Evolutionary conservation across 108 stramenopile genomes (phyloP).

Genomic region (Fragilaria crotonensis): DNA sequence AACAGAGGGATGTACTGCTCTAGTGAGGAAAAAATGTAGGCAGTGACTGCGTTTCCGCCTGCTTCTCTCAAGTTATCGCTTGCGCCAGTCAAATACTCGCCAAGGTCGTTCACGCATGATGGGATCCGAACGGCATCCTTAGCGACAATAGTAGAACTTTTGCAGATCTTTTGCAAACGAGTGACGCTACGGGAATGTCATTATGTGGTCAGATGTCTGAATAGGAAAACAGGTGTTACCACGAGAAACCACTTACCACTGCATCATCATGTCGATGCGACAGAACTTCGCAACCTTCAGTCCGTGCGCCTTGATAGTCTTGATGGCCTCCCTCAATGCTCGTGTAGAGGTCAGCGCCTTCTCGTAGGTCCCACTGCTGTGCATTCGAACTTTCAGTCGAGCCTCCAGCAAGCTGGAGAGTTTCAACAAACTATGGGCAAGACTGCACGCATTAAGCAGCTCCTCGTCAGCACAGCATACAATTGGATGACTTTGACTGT

Average conservation of each 20-base stretch:
- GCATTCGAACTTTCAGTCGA: slow-evolving; percentile 50
- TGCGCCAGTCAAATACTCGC: slow-evolving; percentile 73
- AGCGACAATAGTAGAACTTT: slow-evolving; percentile 71
- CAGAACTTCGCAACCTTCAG: slow-evolving; percentile 81
- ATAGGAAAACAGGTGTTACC: not conserved
- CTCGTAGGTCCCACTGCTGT: slow-evolving; percentile 42
- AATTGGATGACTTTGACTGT: slow-evolving; percentile 32
- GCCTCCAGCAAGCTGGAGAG: slow-evolving; percentile 67
- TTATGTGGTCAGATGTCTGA: not conserved
- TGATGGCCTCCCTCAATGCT: slow-evolving; percentile 70
- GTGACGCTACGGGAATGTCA: slow-evolving; percentile 27
- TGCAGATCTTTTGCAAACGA: slow-evolving; percentile 74
- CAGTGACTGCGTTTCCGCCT: slow-evolving; percentile 78
- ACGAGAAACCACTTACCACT: slow-evolving; percentile 31
- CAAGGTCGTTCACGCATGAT: slow-evolving; percentile 76
- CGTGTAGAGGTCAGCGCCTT: slow-evolving; percentile 56
- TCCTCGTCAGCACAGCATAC: slow-evolving; percentile 66
- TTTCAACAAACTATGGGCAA: slow-evolving; percentile 70
- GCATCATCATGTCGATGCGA: slow-evolving; percentile 67
- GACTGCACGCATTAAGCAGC: slow-evolving; percentile 62
- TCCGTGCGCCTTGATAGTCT: slow-evolving; percentile 67
- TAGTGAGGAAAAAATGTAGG: slow-evolving; percentile 71
- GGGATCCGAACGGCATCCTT: slow-evolving; percentile 80
- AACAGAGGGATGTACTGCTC: slow-evolving; percentile 83
- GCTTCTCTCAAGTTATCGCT: slow-evolving; percentile 79